Conservation (phyloP, 129 eudicot genomes). For the Rutidosis leptorrhynchoides region DNA sequence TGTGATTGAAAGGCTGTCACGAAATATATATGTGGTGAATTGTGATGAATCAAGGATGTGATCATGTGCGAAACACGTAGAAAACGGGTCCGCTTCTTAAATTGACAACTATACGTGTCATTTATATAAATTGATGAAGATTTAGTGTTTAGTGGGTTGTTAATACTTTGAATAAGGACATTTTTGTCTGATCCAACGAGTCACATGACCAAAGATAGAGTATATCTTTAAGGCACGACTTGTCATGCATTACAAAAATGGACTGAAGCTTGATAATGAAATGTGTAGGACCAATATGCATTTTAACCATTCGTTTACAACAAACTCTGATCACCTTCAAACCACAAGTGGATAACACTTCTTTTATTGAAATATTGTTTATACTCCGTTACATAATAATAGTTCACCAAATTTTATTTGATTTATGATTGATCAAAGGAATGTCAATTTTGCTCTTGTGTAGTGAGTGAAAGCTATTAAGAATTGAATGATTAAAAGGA, state of each 20-base stretch:
- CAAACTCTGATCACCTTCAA: not conserved
- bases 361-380: no score
- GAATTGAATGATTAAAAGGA: no score
- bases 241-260: not conserved
- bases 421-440: no score
- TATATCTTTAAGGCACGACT: not conserved
- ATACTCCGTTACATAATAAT: no score
- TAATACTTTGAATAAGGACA: not conserved
- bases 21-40: no score
- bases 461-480: no score
- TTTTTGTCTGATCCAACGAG: slow-evolving; percentile 9
- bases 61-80: not conserved
- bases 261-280: not conserved
- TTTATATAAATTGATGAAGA: not conserved
- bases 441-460: no score
- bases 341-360: no score
- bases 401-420: no score
- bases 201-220: not conserved
- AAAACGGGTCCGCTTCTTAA: not conserved
- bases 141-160: not conserved
- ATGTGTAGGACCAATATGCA: slow-evolving; percentile 15
- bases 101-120: not conserved
- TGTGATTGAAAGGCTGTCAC: no score
- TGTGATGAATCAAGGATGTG: no score
- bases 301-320: slow-evolving; percentile 15